phyloP scores from a whole-genome alignment of 768 basidiomycete genomes.

The Boletus rubescentipes region DNA sequence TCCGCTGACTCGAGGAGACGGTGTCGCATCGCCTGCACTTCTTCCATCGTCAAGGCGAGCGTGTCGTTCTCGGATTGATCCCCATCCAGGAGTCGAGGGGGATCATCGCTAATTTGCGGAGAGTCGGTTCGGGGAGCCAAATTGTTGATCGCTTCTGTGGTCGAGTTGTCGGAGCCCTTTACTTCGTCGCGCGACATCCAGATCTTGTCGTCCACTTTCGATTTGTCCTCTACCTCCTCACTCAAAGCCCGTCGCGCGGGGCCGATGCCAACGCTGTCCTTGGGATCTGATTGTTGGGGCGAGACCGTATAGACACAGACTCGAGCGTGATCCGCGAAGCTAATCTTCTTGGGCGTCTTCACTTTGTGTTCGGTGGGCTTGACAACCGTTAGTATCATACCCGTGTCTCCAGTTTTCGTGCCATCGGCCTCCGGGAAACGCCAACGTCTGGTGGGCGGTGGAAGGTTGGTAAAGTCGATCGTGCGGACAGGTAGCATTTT shows the following conservation, averaged over 20 bases:
- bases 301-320: conserved; percentile 20
- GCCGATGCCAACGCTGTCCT: not conserved
- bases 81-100: not conserved
- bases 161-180: not conserved
- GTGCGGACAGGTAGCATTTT: conserved; percentile 10
- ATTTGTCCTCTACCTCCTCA: not conserved
- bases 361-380: conserved; percentile 7
- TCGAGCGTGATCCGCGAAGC: conserved; percentile 23
- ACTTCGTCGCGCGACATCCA: not conserved
- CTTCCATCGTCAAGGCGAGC: conserved; percentile 18
- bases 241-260: not conserved
- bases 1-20: conserved; percentile 9
- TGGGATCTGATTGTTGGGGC: conserved; percentile 2
- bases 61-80: conserved; percentile 3
- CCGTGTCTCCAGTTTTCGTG: not conserved
- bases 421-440: conserved; percentile 4
- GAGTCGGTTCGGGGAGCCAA: not conserved
- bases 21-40: conserved; percentile 17
- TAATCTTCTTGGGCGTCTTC: conserved; percentile 28
- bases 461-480: conserved; percentile 31
- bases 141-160: not conserved
- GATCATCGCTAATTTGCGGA: not conserved
- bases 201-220: not conserved
- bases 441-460: conserved; percentile 9
- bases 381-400: conserved; percentile 5